A percentile compares a stretch with the other conserved stretches of the same genome.
Conservation (phyloP, 352 stramenopile species). For the Phytophthora gonapodyides region DNA sequence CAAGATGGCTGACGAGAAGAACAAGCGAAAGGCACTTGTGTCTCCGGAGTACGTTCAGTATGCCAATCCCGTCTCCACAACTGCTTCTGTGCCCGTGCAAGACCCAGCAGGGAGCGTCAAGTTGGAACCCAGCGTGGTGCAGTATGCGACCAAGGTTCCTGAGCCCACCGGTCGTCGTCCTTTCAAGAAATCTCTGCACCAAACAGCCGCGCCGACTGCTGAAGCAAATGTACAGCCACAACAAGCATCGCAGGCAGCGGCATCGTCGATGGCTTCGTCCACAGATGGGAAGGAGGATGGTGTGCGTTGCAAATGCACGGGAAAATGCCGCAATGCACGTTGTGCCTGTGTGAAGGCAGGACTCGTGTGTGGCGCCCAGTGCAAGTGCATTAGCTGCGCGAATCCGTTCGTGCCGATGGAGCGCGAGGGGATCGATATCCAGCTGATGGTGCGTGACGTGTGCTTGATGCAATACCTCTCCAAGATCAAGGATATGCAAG, state of each 20-base stretch:
- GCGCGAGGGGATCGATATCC: constrained; percentile 66
- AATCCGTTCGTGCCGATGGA: constrained; percentile 84
- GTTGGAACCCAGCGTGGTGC: constrained; percentile 27
- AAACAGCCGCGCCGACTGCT: constrained; percentile 24
- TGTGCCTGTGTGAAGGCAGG: constrained; percentile 83
- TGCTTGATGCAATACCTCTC: constrained; percentile 86
- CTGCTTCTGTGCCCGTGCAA: constrained; percentile 5
- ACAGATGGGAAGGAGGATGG: constrained; percentile 42
- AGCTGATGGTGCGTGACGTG: constrained; percentile 67
- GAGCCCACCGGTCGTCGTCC: constrained; percentile 64
- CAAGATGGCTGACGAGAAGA: constrained; percentile 68
- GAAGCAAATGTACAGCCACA: constrained; percentile 19
- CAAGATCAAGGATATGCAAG: constrained; percentile 85
- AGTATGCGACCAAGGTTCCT: constrained; percentile 58
- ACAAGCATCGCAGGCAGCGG: constrained; percentile 10
- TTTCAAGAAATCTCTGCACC: constrained; percentile 71
- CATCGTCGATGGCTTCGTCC: constrained; percentile 2
- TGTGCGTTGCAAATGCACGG: constrained; percentile 78
- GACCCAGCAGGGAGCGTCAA: constrained; percentile 25
- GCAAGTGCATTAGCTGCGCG: constrained; percentile 78
- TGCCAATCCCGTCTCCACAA: constrained; percentile 28
- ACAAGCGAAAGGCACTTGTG: constrained; percentile 83
- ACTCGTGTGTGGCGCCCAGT: constrained; percentile 76
- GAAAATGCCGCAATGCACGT: constrained; percentile 82
- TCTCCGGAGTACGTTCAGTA: constrained; percentile 87